Conservation (phyloP, 2,329 filamentous ascomycete species). For the Coniochaeta hoffmannii region DNA sequence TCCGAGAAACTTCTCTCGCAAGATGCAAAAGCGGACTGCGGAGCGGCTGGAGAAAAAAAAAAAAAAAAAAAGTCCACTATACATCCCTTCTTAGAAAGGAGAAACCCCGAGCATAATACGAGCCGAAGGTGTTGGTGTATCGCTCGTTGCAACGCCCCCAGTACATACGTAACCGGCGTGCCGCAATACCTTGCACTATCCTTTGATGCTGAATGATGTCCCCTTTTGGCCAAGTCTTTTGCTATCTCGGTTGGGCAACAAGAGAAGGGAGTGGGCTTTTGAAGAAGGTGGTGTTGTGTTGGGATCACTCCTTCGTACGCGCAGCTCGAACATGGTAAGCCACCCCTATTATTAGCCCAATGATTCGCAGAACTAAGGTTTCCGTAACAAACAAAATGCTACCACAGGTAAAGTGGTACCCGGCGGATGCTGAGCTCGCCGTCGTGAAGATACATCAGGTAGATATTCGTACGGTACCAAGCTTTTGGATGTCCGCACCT, state of each 20-base stretch:
- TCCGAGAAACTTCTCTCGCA: neutral
- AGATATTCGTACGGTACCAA: neutral
- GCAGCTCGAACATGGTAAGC: neutral
- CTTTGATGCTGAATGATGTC: neutral
- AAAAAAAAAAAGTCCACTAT: neutral
- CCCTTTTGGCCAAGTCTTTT: neutral
- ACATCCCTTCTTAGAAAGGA: too few relatives aligned
- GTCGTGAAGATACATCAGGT: neutral
- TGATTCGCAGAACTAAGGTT: neutral
- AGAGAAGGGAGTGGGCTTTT: neutral
- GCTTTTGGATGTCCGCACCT: neutral
- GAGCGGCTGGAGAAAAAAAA: neutral
- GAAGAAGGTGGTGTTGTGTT: neutral
- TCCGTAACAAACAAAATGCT: slow-evolving; percentile 1
- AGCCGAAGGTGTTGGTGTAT: neutral
- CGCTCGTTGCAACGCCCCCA: neutral
- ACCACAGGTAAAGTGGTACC: neutral
- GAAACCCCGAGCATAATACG: neutral
- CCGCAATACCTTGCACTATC: neutral
- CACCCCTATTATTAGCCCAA: neutral
- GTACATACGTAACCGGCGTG: neutral
- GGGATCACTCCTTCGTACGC: neutral
- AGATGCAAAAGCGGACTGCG: neutral
- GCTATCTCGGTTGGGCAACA: neutral
- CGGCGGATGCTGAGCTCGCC: neutral